Base-by-base conservation (phyloP, 768 basidiomycete species). In the Suillus subalutaceus region DNA sequence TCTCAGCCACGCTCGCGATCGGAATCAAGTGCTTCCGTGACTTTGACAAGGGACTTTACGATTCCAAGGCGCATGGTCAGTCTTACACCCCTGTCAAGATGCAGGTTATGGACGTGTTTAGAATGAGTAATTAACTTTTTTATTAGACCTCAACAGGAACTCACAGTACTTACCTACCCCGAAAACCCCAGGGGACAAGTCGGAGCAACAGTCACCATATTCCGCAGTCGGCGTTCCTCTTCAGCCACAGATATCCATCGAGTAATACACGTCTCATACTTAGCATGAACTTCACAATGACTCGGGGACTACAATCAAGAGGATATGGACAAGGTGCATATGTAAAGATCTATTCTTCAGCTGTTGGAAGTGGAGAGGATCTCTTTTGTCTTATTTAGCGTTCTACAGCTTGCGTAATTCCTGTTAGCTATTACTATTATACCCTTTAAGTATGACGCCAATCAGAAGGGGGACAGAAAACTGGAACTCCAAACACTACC, bases 1-100 rank as follows among this genome's bases (percentile, higher is more conserved):
- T 94, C 37, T 84, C 93, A 64, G 75, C 81, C n/a, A 92, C 91
- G 13, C 93, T 95, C 72, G 83, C 79, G 15, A 84, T 94, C 35
- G 93, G 93, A 26, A 73, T 94, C 26, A 87, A 89, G 62, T 95
- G 93, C 75, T 91, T 92, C 80, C 74, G 82, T 37, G 93, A 94
- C 80, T 95, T 95, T 72, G 89, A 91, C 76, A 86, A 86, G 74
- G 93, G 94, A n/a, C 79, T 95, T 23, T 81, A 83, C 63, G 77
- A 84, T 18, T 89, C 92, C 59, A 95, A 95, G 81, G 82, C 85
- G 68, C 84, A 89, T 71, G 86, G 93, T 94, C 78, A 84, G 91
- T 83, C 73, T 13, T 77, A 78, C 71, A 71, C 70, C 65, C 75
- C 72, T 69, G 74, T 80, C 55, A 70, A 72, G 68, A 72, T 70